Conservation (phyloP, 2,329 filamentous ascomycete species). For the Macroventuria anomochaeta region DNA sequence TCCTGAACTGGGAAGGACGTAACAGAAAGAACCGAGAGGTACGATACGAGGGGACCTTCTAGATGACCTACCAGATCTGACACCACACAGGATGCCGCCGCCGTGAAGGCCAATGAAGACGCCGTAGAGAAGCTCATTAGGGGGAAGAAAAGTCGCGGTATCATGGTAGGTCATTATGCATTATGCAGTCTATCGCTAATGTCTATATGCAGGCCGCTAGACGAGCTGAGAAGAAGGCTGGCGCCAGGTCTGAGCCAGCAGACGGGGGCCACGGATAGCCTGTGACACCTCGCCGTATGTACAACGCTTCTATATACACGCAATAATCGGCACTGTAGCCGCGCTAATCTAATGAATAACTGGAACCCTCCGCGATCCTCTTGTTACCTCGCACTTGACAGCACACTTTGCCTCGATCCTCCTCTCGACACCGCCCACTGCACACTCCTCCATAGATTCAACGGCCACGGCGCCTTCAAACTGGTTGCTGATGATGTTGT, state of each 20-base stretch:
- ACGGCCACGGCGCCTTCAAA: neutral
- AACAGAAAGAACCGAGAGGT: constrained; percentile 10
- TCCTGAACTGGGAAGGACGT: constrained; percentile 3
- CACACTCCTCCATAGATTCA: neutral
- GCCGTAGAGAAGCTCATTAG: constrained; percentile 10
- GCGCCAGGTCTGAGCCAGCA: neutral
- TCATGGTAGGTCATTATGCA: constrained; percentile 14
- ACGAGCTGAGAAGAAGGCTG: neutral
- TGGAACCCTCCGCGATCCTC: neutral
- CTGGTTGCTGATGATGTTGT: constrained; percentile 5
- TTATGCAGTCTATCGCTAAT: constrained; percentile 2
- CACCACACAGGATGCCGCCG: neutral
- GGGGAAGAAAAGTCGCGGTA: constrained; percentile 19
- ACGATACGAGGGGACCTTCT: neutral
- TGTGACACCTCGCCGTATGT: neutral
- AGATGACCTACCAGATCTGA: neutral
- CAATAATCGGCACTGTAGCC: neutral
- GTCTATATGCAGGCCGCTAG: neutral
- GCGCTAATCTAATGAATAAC: neutral
- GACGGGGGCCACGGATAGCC: neutral
- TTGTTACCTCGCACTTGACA: neutral
- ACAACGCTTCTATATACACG: neutral
- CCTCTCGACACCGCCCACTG: neutral
- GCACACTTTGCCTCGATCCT: neutral
- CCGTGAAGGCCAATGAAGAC: neutral